These are phyloP conservation scores for Collariella sp. DNA, from an alignment of 495 filamentous ascomycete genomes.

Conservation along the genomic window DNA sequence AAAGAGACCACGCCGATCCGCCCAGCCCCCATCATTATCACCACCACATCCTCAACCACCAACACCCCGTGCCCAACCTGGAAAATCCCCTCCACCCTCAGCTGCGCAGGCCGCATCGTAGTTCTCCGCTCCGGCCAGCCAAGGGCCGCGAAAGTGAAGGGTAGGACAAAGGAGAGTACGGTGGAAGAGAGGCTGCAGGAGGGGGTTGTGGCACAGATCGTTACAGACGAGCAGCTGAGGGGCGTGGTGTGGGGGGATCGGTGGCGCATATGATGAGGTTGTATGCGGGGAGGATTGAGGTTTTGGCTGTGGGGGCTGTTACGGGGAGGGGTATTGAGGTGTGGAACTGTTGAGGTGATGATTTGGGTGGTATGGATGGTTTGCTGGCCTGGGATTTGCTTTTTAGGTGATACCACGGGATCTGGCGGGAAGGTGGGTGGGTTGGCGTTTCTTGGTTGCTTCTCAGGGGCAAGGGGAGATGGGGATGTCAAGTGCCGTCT, in stretches of 20 bases:
- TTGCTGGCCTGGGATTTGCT: too few relatives aligned
- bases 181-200: constrained; percentile 38
- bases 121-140: constrained; percentile 45
- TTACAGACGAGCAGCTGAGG: constrained; percentile 55
- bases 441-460: too few relatives aligned
- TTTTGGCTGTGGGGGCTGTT: constrained; percentile 57
- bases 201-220: constrained; percentile 52
- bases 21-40: constrained; percentile 11
- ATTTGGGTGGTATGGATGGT: background rate
- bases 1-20: constrained; percentile 3
- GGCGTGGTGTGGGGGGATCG: constrained; percentile 67
- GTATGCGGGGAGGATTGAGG: constrained; percentile 60
- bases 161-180: constrained; percentile 21
- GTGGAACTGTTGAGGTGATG: background rate
- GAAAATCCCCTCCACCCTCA: constrained; percentile 51
- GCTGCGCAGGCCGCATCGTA: constrained; percentile 59
- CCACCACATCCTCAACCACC: constrained; percentile 4
- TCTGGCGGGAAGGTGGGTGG: too few relatives aligned
- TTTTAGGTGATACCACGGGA: too few relatives aligned
- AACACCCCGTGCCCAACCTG: constrained; percentile 38
- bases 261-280: constrained; percentile 70
- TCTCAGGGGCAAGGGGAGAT: too few relatives aligned
- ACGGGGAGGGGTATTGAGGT: constrained; percentile 37
- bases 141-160: constrained; percentile 21
- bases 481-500: too few relatives aligned